phyloP scores from a whole-genome alignment of 2,329 filamentous ascomycete species.

The Akanthomyces dipterigenus region DNA sequence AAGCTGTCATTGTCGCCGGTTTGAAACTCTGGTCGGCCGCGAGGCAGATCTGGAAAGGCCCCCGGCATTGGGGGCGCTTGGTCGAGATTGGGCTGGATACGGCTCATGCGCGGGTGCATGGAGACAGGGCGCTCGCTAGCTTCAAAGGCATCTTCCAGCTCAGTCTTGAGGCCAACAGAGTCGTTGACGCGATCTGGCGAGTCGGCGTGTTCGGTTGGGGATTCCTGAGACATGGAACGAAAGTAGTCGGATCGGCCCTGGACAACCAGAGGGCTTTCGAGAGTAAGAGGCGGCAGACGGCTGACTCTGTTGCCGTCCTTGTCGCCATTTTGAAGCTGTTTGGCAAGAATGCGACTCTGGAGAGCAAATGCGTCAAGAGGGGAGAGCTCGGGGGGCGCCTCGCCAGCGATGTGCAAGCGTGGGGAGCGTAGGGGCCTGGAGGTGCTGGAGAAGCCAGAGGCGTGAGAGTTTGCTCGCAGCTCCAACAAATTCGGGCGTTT shows the following conservation, averaged over 20 bases:
- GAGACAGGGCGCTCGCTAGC: slow-evolving; percentile 56
- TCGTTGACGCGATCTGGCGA: slow-evolving; percentile 21
- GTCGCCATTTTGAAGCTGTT: slow-evolving; percentile 74
- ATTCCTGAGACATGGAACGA: slow-evolving; percentile 60
- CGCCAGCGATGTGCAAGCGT: slow-evolving; percentile 68
- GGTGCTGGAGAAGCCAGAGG: slow-evolving; percentile 3
- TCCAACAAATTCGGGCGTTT: slow-evolving; percentile 54
- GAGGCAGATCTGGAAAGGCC: slow-evolving; percentile 31
- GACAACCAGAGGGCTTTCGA: slow-evolving; percentile 70
- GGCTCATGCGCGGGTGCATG: slow-evolving; percentile 69
- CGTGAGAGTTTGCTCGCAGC: slow-evolving; percentile 37
- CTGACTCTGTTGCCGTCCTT: slow-evolving; percentile 74
- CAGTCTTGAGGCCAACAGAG: slow-evolving; percentile 44
- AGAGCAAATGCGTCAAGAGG: slow-evolving; percentile 92
- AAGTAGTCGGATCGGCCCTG: slow-evolving; percentile 76
- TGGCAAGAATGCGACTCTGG: slow-evolving; percentile 81
- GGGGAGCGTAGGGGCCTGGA: slow-evolving; percentile 56
- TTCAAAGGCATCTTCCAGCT: slow-evolving; percentile 51
- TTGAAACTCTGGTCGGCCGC: slow-evolving; percentile 34
- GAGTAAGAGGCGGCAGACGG: slow-evolving; percentile 73
- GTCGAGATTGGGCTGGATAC: slow-evolving; percentile 46
- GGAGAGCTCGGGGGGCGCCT: slow-evolving; percentile 82
- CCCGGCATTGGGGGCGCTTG: slow-evolving; percentile 39
- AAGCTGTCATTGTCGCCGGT: slow-evolving; percentile 31
- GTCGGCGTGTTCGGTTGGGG: slow-evolving; percentile 17